Evolutionary conservation across 2,329 filamentous ascomycete genomes (phyloP).

Genomic region (Calcarisporium arbuscula): DNA sequence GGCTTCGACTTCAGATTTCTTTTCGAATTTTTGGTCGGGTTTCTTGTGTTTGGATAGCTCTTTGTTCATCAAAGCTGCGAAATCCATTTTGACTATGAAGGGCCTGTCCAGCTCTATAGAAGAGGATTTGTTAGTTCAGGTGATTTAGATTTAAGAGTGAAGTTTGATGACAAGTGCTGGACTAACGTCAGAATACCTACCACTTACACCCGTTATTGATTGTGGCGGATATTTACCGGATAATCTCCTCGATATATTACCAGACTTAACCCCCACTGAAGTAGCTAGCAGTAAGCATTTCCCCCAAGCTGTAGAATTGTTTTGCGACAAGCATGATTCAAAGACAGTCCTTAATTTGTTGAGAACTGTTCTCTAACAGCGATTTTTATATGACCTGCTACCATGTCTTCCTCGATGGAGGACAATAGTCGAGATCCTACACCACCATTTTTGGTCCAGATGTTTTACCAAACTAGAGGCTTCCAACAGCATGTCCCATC

Average conservation of each 20-base stretch:
- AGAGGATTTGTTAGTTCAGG: constrained; percentile 2
- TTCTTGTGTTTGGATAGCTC: constrained; percentile 80
- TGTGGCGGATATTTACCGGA: constrained; percentile 20
- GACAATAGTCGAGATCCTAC: constrained; percentile 57
- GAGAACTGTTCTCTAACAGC: not conserved
- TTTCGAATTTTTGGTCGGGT: constrained; percentile 67
- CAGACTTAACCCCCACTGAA: no score
- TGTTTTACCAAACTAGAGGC: constrained; percentile 71
- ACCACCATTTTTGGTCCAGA: constrained; percentile 76
- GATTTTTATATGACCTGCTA: constrained; percentile 1
- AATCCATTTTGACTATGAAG: constrained; percentile 73
- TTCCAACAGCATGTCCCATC: constrained; percentile 57
- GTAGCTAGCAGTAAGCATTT: no score
- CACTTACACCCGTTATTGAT: constrained; percentile 18
- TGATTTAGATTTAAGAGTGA: no score
- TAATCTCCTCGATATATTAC: constrained; percentile 12
- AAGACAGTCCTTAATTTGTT: not conserved
- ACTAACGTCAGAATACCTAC: no score
- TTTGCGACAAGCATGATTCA: no score
- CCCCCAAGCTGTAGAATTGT: no score
- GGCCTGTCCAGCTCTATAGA: no score
- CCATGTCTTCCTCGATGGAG: constrained; percentile 28
- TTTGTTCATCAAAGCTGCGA: constrained; percentile 86
- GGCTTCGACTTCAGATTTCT: constrained; percentile 80
- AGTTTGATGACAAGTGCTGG: no score